Conservation (phyloP, 345 rosid genomes). For the Arabidopsis arenosa region DNA sequence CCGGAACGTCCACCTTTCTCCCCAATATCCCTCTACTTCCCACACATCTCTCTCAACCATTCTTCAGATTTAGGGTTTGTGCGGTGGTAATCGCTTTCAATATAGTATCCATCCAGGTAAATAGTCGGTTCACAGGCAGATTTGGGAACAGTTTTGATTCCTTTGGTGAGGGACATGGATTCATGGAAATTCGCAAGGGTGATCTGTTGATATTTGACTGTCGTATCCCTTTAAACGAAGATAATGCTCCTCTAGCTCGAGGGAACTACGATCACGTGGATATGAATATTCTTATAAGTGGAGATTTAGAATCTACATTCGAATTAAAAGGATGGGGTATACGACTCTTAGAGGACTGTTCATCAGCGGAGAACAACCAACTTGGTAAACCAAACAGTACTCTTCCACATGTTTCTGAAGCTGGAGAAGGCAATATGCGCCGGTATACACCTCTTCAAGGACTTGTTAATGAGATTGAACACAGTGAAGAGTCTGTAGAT, state of each 20-base stretch:
- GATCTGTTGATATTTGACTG: not conserved
- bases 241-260: not conserved
- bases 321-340: constrained; percentile 15
- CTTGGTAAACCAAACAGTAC: constrained; percentile 1
- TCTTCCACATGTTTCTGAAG: no score
- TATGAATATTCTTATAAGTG: not conserved
- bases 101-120: not conserved
- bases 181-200: no score
- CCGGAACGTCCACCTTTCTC: not conserved
- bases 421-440: no score
- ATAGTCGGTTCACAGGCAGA: not conserved
- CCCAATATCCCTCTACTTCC: constrained; percentile 1
- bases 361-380: not conserved
- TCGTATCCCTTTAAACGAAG: not conserved
- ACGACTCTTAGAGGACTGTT: constrained; percentile 2
- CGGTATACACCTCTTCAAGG: no score
- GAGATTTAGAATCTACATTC: not conserved
- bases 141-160: not conserved
- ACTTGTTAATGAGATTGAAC: not conserved
- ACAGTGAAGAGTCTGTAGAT: not conserved
- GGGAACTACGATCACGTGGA: not conserved
- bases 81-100: not conserved
- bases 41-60: not conserved
- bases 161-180: not conserved
- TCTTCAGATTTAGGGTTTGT: not conserved